Evolutionary conservation across 768 basidiomycete genomes (phyloP).

Genomic region (Grammothele lineata): DNA sequence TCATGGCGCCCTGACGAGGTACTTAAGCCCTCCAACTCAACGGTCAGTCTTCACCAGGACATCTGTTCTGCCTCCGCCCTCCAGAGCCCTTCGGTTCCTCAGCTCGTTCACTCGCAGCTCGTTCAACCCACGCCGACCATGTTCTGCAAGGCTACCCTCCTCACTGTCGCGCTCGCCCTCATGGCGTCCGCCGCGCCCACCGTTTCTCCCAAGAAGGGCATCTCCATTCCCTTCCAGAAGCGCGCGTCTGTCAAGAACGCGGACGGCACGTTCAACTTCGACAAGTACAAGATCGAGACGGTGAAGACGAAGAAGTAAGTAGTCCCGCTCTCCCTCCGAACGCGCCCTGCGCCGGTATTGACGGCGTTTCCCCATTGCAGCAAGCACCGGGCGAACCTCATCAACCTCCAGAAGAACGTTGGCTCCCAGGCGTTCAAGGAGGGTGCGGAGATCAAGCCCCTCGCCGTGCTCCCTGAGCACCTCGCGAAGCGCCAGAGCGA

Average conservation of each 20-base stretch:
- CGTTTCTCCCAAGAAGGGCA: background rate
- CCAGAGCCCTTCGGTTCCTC: too few species aligned
- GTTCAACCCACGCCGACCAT: background rate
- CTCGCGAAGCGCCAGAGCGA: slow-evolving; percentile 16
- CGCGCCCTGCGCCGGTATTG: too few species aligned
- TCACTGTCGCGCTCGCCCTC: background rate
- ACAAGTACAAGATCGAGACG: slow-evolving; percentile 3
- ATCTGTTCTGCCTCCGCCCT: too few species aligned
- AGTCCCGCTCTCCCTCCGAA: too few species aligned
- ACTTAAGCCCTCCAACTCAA: too few species aligned
- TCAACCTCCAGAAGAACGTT: slow-evolving; percentile 10
- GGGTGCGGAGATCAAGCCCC: slow-evolving; percentile 25
- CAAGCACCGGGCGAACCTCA: slow-evolving; percentile 17
- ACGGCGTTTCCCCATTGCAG: background rate
- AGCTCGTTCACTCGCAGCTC: too few species aligned
- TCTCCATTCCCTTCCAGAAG: slow-evolving; percentile 10
- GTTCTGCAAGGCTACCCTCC: background rate
- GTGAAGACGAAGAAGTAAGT: slow-evolving; percentile 16
- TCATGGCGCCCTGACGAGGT: too few species aligned
- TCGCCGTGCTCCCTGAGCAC: background rate
- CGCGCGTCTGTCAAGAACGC: slow-evolving; percentile 4
- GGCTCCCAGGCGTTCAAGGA: slow-evolving; percentile 15
- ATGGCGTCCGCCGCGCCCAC: background rate
- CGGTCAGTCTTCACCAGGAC: too few species aligned
- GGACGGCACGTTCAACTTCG: slow-evolving; percentile 15